Evolutionary conservation across 108 stramenopile species (phyloP).

Genomic region (Skeletonema tropicum): DNA sequence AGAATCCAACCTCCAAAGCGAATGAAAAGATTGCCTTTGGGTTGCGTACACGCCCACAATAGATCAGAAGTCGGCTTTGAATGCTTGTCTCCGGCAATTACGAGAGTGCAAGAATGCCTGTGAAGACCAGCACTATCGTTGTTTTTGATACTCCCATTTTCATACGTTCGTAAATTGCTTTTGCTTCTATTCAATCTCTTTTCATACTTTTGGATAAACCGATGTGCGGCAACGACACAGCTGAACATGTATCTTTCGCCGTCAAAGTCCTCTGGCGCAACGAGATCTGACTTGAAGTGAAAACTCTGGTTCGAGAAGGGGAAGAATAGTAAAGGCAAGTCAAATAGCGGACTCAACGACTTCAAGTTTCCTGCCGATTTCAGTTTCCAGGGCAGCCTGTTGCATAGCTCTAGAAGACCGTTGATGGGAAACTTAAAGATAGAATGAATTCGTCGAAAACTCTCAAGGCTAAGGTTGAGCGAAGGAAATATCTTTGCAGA

Average conservation of each 20-base stretch:
- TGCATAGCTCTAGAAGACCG: conserved; percentile 31
- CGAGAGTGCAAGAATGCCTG: conserved; percentile 32
- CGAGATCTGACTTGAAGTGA: conserved; percentile 72
- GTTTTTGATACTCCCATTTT: not conserved
- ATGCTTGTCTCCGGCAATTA: conserved; percentile 63
- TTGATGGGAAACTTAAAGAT: conserved; percentile 56
- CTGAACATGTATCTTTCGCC: conserved; percentile 80
- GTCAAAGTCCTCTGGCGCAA: conserved; percentile 69
- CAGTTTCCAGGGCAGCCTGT: conserved; percentile 24
- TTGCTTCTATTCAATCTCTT: conserved; percentile 19
- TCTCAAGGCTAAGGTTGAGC: conserved; percentile 31
- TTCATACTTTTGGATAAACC: conserved; percentile 52
- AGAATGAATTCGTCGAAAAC: conserved; percentile 55
- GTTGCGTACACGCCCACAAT: conserved; percentile 83
- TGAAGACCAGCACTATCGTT: not conserved
- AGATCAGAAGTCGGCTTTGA: conserved; percentile 45
- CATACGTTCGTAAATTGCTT: conserved; percentile 10
- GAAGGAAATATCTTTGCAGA: conserved; percentile 61
- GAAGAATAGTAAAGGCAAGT: conserved; percentile 86
- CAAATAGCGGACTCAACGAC: conserved; percentile 55
- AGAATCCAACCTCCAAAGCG: conserved; percentile 68
- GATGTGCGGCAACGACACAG: conserved; percentile 74
- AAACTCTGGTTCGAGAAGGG: conserved; percentile 78
- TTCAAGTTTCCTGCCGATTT: conserved; percentile 38
- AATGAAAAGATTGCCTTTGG: conserved; percentile 60